phyloP scores from a whole-genome alignment of 106 monocot genomes.

The Platanthera guangdongensis region DNA sequence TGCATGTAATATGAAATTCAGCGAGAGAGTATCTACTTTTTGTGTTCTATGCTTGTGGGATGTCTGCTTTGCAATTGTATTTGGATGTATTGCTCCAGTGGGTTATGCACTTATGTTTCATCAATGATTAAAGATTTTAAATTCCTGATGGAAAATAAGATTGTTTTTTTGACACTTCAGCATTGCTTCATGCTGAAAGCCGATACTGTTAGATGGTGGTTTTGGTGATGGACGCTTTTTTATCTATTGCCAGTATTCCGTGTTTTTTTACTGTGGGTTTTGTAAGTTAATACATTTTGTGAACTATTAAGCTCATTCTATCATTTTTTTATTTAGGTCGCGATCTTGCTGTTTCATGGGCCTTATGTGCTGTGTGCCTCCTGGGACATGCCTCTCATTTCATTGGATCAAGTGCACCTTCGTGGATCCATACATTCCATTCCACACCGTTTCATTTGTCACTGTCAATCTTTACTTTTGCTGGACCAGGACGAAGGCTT shows the following conservation, averaged over 20 bases:
- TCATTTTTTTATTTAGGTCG: constrained; percentile 40
- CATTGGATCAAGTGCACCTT: constrained; percentile 43
- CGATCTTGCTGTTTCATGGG: constrained; percentile 97
- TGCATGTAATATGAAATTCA: neutral
- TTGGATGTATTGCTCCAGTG: neutral
- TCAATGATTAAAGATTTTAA: neutral
- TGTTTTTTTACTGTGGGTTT: neutral
- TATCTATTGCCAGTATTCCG: too few species aligned
- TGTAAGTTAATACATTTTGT: neutral
- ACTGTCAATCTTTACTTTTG: constrained; percentile 78
- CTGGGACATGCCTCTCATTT: constrained; percentile 83
- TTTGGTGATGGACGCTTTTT: neutral
- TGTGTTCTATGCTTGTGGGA: neutral
- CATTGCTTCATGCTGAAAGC: neutral
- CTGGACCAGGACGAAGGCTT: constrained; percentile 88
- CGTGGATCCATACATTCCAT: constrained; percentile 78
- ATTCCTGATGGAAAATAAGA: constrained; percentile 1
- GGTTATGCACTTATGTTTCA: neutral
- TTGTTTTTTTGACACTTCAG: neutral
- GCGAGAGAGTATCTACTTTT: too few species aligned
- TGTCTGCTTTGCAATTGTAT: neutral
- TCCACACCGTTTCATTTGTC: constrained; percentile 81
- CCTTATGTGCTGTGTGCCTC: constrained; percentile 92
- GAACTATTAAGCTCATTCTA: neutral
- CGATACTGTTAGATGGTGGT: neutral